Conservation (phyloP, 1,284 basidiomycete genomes). For the Cryptococcus amylolentus region DNA sequence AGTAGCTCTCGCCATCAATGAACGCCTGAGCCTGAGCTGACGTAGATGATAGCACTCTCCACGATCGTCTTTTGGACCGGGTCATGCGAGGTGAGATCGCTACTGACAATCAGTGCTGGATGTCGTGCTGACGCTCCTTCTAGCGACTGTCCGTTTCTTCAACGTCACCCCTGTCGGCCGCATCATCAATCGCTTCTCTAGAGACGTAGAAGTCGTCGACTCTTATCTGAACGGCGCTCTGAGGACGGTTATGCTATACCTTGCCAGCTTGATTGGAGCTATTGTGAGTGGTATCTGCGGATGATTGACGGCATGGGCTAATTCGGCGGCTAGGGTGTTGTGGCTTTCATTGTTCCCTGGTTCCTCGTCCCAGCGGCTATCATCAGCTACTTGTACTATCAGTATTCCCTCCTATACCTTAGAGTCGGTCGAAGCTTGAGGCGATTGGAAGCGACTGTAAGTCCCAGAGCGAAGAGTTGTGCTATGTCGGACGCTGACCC, state of each 20-base stretch:
- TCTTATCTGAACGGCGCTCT: constrained; percentile 64
- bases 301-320: neutral
- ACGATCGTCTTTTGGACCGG: constrained; percentile 38
- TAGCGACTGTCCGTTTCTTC: constrained; percentile 46
- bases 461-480: neutral
- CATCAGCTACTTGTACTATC: constrained; percentile 60
- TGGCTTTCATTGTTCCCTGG: constrained; percentile 66
- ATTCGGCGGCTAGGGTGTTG: constrained; percentile 44
- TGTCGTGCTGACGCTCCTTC: neutral
- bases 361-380: constrained; percentile 69
- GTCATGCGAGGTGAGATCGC: constrained; percentile 29
- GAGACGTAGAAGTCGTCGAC: constrained; percentile 77
- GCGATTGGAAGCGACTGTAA: constrained; percentile 61
- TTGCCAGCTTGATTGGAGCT: constrained; percentile 68
- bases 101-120: neutral
- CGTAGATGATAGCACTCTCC: constrained; percentile 25
- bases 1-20: constrained; percentile 24
- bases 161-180: constrained; percentile 53
- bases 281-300: constrained; percentile 52
- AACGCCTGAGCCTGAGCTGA: neutral
- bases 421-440: constrained; percentile 70
- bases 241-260: constrained; percentile 66
- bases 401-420: constrained; percentile 64
- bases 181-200: constrained; percentile 73
- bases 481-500: neutral